These are phyloP conservation scores for Leptosphaerulina australis DNA, from an alignment of 2,329 filamentous ascomycete species.

Conservation along the genomic window DNA sequence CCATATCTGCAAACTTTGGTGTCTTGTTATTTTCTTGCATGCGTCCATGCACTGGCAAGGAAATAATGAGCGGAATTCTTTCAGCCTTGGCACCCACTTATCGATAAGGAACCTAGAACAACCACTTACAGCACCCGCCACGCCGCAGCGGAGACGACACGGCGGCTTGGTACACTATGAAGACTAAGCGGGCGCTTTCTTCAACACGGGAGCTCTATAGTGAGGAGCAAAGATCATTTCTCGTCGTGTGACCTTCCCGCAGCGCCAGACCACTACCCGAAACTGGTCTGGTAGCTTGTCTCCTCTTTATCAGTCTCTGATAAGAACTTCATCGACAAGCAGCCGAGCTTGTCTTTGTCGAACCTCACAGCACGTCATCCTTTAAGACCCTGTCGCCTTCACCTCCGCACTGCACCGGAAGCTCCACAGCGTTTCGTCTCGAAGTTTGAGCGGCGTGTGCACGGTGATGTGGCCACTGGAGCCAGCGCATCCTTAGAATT, in stretches of 20 bases:
- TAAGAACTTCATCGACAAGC: constrained; percentile 24
- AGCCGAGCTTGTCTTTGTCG: constrained; percentile 32
- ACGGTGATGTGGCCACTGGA: constrained; percentile 37
- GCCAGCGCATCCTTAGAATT: constrained; percentile 41
- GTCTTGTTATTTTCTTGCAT: background rate
- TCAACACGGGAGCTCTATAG: constrained; percentile 3
- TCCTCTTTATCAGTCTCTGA: constrained; percentile 36
- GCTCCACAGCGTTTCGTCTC: constrained; percentile 32
- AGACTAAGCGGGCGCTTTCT: constrained; percentile 7
- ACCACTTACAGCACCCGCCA: constrained; percentile 18
- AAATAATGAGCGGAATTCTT: constrained; percentile 22
- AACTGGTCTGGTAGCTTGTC: constrained; percentile 18
- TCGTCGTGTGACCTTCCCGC: constrained; percentile 35
- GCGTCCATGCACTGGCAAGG: constrained; percentile 1
- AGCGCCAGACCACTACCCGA: constrained; percentile 22
- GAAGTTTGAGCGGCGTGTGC: constrained; percentile 22
- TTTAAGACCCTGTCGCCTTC: constrained; percentile 24
- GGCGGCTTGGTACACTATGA: constrained; percentile 16
- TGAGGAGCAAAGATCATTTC: constrained; percentile 11
- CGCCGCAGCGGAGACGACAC: constrained; percentile 19
- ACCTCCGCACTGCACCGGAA: constrained; percentile 27
- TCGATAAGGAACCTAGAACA: constrained; percentile 11
- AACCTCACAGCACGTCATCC: constrained; percentile 40
- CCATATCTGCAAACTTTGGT: constrained; percentile 54
- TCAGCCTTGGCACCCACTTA: constrained; percentile 26